Evolutionary conservation across 176 grass and related monocot species (phyloP), one percentile per base, ranked within the genome.

Genomic region (Triticum turgidum): DNA sequence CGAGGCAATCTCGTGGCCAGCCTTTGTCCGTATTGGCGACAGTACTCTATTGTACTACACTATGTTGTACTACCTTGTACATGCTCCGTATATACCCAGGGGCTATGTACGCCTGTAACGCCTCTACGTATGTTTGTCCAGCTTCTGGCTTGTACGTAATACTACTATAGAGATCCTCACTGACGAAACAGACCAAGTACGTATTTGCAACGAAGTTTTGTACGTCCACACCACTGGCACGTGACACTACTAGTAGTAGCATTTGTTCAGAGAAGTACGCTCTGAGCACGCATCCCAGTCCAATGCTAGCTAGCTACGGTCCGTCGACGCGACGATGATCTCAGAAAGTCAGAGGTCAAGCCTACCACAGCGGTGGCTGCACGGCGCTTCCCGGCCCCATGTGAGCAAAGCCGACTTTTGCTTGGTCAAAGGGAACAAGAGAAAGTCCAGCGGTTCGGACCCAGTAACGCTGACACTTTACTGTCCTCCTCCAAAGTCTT

Each of bases 391-490:
- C 72, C 33, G 24, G 35, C 14, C 24, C 39, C 41, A 21, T 9
- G 63, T 30, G 73, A 83, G 62, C 18, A 4, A 44, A 69, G 73
- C 51, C 73, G 38, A 65, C 73, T 68, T 81, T 32, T 3, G 73
- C 58, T 65, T 33, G 82, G 87, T 80, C 82, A 75, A 64, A 78
- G 84, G 42, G 65, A 9, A 20, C 59, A 30, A 21, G 5, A 59
- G 54, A 9, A 51, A 54, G 12, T 38, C 9, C 58, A 56, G 9
- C 30, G 45, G 45, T 21, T 49, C 66, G 17, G 54, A 17, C 59
- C 83, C 70, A 61, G 68, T 18, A 49, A 14, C 20, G 45, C 59
- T 61, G 78, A 76, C 83, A 33, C 17, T 37, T 65, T 76, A 37
- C 38, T 44, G 34, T 44, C 11, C 11, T 29, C 15, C 17, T 7